Evolutionary conservation across 169 alveolate genomes (phyloP), one percentile per base, ranked within the genome.

Genomic region (Cryptosporidium felis): DNA sequence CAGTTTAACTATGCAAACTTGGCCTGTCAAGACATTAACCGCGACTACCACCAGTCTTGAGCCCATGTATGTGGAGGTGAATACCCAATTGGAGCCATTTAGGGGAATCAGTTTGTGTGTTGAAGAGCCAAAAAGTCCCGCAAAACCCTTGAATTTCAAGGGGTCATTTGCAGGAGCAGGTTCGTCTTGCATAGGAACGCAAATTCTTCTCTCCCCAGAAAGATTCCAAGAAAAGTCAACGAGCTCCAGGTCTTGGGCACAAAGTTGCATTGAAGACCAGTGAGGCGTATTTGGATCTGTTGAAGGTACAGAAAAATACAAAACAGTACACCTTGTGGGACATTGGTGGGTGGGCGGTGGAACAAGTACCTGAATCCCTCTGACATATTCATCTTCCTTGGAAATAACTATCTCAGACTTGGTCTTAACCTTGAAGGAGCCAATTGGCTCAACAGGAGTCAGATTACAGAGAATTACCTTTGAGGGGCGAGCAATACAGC

Each of bases 191-290:
- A 36, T 36, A 1, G 49, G 58, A 16, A 74, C 85, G 38, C 85
- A 74, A 16, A 74, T 41, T 36, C 85, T 49, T 74, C 67, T 74
- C 3, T 49, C 59, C 9, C 85, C 85, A 9, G 18, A 12, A 1
- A 32, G 59, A 4, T 30, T 12, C 85, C 85, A 74, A 9, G 23
- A 16, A 0, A 36, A 10, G 28, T 49, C 85, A 41, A 18, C 12
- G 10, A 53, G 14, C 10, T 23, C 26, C 1, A 74, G 45, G 56
- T 74, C 85, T 56, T 74, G 85, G 41, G 61, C 67, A 34, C 85
- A 74, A 18, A 74, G 41, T 36, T 74, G 65, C 44, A 74, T 51
- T 6, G 85, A 53, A 5, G 59, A 74, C 85, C 85, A 74, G 26
- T 74, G 85, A 41, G 67, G 74, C 18, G 23, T 16, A 21, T 53